A percentile compares a stretch with the other conserved stretches of the same genome.
Evolutionary conservation across 208 protist genomes (phyloP).

Genomic region (Crithidia expoeki): DNA sequence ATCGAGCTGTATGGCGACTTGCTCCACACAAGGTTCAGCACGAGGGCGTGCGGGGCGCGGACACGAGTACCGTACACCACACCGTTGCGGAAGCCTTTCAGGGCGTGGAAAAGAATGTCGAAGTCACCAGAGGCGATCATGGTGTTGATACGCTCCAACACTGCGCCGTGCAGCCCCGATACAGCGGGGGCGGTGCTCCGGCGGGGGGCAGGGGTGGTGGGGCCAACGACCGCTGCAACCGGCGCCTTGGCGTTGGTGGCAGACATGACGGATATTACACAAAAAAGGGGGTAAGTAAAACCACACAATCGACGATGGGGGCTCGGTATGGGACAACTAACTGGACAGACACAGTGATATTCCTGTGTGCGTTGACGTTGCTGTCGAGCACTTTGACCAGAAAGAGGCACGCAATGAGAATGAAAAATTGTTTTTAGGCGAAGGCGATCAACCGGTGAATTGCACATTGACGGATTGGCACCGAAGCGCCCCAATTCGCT

Average conservation of each 20-base stretch:
- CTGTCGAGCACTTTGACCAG: no score
- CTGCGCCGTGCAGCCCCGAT: conserved; percentile 27
- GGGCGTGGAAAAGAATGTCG: conserved; percentile 58
- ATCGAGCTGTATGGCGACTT: conserved; percentile 61
- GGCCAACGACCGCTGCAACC: neutral
- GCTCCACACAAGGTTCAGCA: conserved; percentile 89
- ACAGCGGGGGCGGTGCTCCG: conserved; percentile 5
- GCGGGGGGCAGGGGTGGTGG: neutral
- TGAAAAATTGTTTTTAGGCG: no score
- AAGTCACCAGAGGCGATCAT: conserved; percentile 75
- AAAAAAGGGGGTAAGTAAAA: conserved; percentile 1
- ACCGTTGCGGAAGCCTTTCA: conserved; percentile 89
- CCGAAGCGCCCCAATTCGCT: no score
- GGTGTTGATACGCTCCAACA: conserved; percentile 46
- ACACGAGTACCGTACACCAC: conserved; percentile 86
- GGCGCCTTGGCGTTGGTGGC: neutral
- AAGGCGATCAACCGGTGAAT: no score
- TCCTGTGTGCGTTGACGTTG: no score
- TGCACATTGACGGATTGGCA: no score
- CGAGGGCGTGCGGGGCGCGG: conserved; percentile 86
- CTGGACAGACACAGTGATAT: no score
- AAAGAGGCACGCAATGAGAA: no score
- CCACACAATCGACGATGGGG: neutral
- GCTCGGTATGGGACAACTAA: neutral
- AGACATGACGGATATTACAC: conserved; percentile 5